Evolutionary conservation across 1,284 basidiomycete species (phyloP).

Genomic region (Dichomitus squalens): DNA sequence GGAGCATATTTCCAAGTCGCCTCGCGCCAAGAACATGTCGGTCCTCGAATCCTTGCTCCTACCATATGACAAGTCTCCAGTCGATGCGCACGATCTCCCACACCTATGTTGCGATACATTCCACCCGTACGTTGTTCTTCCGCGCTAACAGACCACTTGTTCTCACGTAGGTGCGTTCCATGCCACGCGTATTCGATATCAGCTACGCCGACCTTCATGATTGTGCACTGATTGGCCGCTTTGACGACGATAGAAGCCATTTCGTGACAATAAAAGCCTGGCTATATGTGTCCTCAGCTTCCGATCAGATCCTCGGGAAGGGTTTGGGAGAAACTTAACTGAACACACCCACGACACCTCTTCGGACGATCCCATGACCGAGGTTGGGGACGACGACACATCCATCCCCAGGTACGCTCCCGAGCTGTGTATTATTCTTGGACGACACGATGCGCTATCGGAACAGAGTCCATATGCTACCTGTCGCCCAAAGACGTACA

Average conservation of each 20-base stretch:
- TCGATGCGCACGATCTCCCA: too few relatives aligned
- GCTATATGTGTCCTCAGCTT: background rate
- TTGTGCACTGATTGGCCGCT: background rate
- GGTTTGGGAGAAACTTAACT: background rate
- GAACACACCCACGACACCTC: conserved; percentile 10
- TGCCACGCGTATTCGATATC: background rate
- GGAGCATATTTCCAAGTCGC: too few relatives aligned
- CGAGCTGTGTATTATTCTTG: background rate
- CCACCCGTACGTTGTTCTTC: background rate
- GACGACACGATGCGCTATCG: conserved; percentile 5
- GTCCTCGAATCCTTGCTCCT: too few relatives aligned
- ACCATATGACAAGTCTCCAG: too few relatives aligned
- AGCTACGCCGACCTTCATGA: background rate
- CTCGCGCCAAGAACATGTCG: too few relatives aligned
- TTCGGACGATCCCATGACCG: conserved; percentile 13
- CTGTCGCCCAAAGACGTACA: background rate
- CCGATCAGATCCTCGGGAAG: conserved; percentile 11
- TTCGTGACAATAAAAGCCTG: background rate
- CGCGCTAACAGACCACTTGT: background rate
- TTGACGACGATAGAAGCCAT: background rate
- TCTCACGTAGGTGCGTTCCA: background rate
- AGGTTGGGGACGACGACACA: background rate
- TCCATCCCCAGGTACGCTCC: conserved; percentile 1
- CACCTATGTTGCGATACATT: background rate
- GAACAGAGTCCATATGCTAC: conserved; percentile 15